Conservation (phyloP, 2,329 filamentous ascomycete species). For the Monilinia aucupariae region DNA sequence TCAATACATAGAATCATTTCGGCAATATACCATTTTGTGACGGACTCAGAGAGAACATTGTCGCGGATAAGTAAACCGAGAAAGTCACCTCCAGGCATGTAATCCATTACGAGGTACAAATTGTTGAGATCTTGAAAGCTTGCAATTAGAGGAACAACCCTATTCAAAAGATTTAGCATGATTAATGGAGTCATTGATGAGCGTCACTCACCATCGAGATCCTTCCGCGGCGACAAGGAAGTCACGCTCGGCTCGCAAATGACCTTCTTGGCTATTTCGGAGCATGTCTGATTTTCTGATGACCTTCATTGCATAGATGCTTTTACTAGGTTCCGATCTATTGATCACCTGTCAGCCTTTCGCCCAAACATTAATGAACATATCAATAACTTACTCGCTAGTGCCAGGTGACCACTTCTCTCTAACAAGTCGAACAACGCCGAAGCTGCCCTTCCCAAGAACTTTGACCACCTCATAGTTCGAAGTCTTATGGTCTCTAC, state of each 20-base stretch:
- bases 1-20: conserved; percentile 96
- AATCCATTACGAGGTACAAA: conserved; percentile 95
- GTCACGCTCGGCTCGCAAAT: conserved; percentile 84
- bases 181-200: background rate
- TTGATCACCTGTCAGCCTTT: background rate
- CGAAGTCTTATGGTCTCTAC: conserved; percentile 47
- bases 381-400: conserved; percentile 20
- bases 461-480: conserved; percentile 79
- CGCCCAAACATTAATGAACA: background rate
- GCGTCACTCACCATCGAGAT: conserved; percentile 61
- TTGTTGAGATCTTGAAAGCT: conserved; percentile 84
- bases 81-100: conserved; percentile 96
- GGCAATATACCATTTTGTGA: conserved; percentile 81
- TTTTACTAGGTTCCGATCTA: conserved; percentile 35
- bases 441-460: conserved; percentile 90
- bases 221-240: conserved; percentile 84
- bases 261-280: conserved; percentile 83
- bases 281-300: conserved; percentile 94
- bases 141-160: conserved; percentile 79
- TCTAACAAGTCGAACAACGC: conserved; percentile 79
- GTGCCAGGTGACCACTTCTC: conserved; percentile 44
- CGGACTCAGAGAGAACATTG: conserved; percentile 71
- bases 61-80: conserved; percentile 79
- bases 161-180: conserved; percentile 31
- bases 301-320: conserved; percentile 93